Base-by-base conservation (phyloP, 768 basidiomycete species). In the Boletus rubescentipes region DNA sequence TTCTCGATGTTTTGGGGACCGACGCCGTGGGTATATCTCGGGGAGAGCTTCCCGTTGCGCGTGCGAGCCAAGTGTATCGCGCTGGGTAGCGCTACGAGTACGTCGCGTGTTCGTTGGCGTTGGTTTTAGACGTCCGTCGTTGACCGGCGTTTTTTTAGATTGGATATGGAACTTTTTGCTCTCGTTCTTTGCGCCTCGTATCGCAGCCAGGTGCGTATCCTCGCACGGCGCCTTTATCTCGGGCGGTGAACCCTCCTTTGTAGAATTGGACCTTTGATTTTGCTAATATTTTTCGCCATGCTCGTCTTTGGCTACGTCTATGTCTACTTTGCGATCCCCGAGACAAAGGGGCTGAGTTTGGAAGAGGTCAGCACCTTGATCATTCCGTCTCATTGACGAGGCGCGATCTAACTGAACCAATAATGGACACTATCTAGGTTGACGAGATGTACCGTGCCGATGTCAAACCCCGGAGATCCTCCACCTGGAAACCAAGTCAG, bases 241-340 rank as follows among this genome's bases (percentile, higher is more conserved):
- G 26, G 6, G 26, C 7, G 9, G 18, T 23, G 15, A n/a, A 46
- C 10, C 20, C 14, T 11, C 15, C 9, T 9, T 20, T 29, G 10
- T 1, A 80, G 82, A 49, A 89, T 88, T 55, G 87, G 87, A 6
- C 87, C 87, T 5, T 71, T 88, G 53, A 89, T 90, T 64, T 70
- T 89, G n/a, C 64, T 89, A 55, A 86, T 91, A 64, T 90, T 91
- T 79, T 87, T 83, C 65, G 86, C 86, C 42, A 83, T 87, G 81
- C 75, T 89, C 11, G 57, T 83, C 16, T 83, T 87, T 63, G 89
- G 86, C 38, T 87, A 78, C 65, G 72, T 79, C 56, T 92, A 87
- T 67, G 88, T 90, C n/a, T 89, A 84, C 67, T 68, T 91, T 53
- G 82, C 84, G 65, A 84, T 92, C 46, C 89, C 89, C 18, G 91